Evolutionary conservation across 345 rosid genomes (phyloP).

Genomic region (Arabidopsis arenosa): DNA sequence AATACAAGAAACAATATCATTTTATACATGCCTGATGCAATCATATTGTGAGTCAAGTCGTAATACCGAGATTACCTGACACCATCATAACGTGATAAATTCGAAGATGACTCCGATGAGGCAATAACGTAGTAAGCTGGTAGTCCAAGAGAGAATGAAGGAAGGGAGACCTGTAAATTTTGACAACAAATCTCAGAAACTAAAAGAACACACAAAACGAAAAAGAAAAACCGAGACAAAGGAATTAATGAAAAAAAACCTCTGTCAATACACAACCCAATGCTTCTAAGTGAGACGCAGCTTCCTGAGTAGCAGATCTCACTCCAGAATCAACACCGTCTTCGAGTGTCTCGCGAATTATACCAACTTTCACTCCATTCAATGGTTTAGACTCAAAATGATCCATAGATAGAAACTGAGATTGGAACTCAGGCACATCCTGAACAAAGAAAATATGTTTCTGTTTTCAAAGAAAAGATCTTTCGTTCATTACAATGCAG

Average conservation of each 20-base stretch:
- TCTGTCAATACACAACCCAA: conserved; percentile 79
- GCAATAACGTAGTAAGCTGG: conserved; percentile 95
- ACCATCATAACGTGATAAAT: conserved; percentile 90
- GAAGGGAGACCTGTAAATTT: conserved; percentile 69
- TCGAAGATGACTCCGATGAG: conserved; percentile 88
- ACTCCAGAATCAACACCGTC: conserved; percentile 80
- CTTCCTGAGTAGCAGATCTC: conserved; percentile 63
- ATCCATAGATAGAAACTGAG: conserved; percentile 55
- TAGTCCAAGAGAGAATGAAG: conserved; percentile 84
- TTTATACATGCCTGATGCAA: background rate
- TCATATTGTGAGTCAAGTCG: background rate
- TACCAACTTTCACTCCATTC: conserved; percentile 78
- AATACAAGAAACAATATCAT: conserved; percentile 8
- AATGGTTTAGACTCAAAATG: conserved; percentile 67
- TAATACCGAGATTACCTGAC: conserved; percentile 59
- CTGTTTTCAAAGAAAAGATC: background rate
- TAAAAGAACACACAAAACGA: conserved; percentile 3
- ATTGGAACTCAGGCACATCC: conserved; percentile 77
- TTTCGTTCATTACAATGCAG: background rate
- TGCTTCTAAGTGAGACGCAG: conserved; percentile 82
- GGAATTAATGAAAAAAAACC: conserved; percentile 43
- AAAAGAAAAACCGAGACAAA: background rate
- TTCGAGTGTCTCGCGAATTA: conserved; percentile 82
- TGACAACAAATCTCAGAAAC: conserved; percentile 12
- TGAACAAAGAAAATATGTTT: conserved; percentile 31